phyloP scores from a whole-genome alignment of 2,329 filamentous ascomycete species.

The Xylaria sp. region DNA sequence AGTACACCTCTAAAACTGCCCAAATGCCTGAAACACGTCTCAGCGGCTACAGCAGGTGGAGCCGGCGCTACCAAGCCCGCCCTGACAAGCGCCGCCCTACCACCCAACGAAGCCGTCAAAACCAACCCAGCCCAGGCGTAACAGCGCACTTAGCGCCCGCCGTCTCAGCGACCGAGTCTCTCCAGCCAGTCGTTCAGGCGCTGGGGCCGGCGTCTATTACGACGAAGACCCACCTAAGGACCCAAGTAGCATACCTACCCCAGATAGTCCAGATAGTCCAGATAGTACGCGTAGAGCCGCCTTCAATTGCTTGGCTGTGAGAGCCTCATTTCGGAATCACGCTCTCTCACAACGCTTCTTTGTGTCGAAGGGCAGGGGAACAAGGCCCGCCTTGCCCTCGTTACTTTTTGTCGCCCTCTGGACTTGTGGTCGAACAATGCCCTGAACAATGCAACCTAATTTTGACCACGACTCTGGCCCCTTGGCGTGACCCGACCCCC shows the following conservation, averaged over 20 bases:
- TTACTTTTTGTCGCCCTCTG: constrained; percentile 19
- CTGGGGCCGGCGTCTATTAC: constrained; percentile 23
- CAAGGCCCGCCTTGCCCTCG: constrained; percentile 13
- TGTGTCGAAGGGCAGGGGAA: constrained; percentile 27
- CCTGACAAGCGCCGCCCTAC: constrained; percentile 26
- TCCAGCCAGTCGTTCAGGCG: constrained; percentile 29
- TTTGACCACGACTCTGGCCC: background rate
- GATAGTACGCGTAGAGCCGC: background rate
- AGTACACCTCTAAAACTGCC: background rate
- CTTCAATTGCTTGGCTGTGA: constrained; percentile 28
- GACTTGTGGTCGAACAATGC: background rate
- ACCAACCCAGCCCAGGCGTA: constrained; percentile 1
- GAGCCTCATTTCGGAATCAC: constrained; percentile 16
- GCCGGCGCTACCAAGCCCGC: constrained; percentile 21
- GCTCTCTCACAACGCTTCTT: constrained; percentile 15
- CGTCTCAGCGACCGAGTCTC: constrained; percentile 28
- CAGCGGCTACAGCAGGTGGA: constrained; percentile 33
- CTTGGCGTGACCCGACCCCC: background rate
- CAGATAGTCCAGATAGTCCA: background rate
- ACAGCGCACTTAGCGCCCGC: constrained; percentile 30
- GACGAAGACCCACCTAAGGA: constrained; percentile 12
- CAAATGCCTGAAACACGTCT: constrained; percentile 7
- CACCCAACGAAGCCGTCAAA: constrained; percentile 4
- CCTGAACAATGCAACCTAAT: background rate
- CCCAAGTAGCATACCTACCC: background rate